phyloP scores from a whole-genome alignment of 2,329 filamentous ascomycete genomes.

The Teratosphaeria pseudoeucalypti region DNA sequence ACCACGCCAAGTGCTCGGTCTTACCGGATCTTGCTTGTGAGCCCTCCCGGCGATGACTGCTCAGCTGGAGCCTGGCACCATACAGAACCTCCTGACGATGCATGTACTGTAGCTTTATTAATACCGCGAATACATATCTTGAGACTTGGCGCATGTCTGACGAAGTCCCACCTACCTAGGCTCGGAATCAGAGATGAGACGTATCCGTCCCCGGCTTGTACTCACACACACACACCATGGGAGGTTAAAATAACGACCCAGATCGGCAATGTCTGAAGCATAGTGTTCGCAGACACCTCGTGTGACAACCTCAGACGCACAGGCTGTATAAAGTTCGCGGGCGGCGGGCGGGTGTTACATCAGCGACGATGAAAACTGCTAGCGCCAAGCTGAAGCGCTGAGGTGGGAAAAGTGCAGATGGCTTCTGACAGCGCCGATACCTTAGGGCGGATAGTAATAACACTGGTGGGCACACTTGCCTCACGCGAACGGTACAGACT shows the following conservation, averaged over 20 bases:
- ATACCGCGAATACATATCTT: too few species aligned
- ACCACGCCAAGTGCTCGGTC: neutral
- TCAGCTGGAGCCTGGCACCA: neutral
- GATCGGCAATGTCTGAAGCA: neutral
- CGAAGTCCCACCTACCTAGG: too few species aligned
- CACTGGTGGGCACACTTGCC: neutral
- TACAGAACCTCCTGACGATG: neutral
- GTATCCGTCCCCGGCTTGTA: neutral
- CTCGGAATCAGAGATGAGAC: too few species aligned
- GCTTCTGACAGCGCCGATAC: neutral
- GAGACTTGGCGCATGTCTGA: too few species aligned
- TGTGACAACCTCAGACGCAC: neutral
- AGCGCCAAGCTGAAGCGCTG: neutral
- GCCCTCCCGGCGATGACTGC: neutral
- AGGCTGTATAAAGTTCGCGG: neutral
- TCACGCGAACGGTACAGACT: neutral
- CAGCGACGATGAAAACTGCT: neutral
- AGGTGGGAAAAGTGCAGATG: neutral
- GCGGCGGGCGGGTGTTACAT: neutral
- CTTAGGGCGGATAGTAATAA: neutral
- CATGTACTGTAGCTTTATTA: too few species aligned
- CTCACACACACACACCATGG: neutral
- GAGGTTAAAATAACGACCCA: neutral
- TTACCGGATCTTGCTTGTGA: neutral
- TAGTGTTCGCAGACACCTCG: neutral